A percentile compares a stretch with the other conserved stretches of the same genome.
Evolutionary conservation across 495 filamentous ascomycete genomes (phyloP).

Genomic region (Aspergillus saccharolyticus): DNA sequence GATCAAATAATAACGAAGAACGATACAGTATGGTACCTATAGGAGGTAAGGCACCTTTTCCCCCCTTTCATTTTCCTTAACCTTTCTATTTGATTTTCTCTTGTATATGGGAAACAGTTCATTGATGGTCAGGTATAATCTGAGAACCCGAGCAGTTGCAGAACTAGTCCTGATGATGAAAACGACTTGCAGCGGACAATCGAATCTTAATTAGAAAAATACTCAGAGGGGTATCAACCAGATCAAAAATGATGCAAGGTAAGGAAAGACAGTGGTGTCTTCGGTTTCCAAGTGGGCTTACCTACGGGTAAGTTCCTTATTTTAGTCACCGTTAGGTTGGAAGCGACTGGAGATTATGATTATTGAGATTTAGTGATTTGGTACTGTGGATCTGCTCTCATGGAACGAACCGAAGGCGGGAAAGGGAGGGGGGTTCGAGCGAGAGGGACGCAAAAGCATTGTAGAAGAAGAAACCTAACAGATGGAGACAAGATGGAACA

Average conservation of each 20-base stretch:
- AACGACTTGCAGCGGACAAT: not conserved
- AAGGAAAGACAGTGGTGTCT: not conserved
- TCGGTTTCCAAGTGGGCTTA: not conserved
- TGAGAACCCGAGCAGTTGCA: not conserved
- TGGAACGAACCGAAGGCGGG: constrained; percentile 8
- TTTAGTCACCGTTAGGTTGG: not conserved
- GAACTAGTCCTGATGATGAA: not conserved
- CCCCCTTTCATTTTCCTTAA: not conserved
- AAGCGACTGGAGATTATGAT: not conserved
- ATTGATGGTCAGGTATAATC: not conserved
- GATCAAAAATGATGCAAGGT: not conserved
- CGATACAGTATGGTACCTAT: not conserved
- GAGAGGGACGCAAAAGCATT: not conserved
- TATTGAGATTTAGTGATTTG: not conserved
- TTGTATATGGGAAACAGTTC: not conserved
- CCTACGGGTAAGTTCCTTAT: not conserved
- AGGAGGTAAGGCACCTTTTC: not conserved
- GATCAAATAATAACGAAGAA: not conserved
- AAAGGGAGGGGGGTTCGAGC: not conserved
- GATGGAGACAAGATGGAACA: not conserved
- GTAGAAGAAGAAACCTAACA: not conserved
- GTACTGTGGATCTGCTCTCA: constrained; percentile 3
- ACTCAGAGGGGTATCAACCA: not conserved
- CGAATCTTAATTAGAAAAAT: not conserved
- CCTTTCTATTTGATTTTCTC: not conserved